These are phyloP conservation scores for Phytophthora sansomeana DNA, from an alignment of 352 stramenopile genomes.

Conservation along the genomic window DNA sequence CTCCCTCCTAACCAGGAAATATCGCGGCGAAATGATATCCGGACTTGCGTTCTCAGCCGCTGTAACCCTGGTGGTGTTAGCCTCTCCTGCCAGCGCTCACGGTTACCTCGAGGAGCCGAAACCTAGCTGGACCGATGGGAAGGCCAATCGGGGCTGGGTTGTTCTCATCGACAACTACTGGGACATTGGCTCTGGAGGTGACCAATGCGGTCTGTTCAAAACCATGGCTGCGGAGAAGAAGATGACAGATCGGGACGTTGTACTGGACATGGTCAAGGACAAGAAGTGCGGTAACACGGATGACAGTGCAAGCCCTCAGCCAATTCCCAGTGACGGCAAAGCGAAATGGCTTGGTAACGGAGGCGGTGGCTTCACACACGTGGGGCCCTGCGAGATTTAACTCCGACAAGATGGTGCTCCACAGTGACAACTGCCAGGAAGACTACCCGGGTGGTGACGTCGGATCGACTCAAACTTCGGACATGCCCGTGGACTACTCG, in stretches of 20 bases:
- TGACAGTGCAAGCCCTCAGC: constrained; percentile 26
- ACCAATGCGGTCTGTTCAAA: constrained; percentile 10
- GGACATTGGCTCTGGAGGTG: constrained; percentile 20
- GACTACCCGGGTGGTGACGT: too few species aligned
- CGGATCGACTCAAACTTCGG: too few species aligned
- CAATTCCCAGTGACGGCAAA: constrained; percentile 36
- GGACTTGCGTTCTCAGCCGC: too few species aligned
- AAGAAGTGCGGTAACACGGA: too few species aligned
- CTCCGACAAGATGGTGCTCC: background rate
- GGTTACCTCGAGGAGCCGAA: constrained; percentile 29
- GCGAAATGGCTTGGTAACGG: constrained; percentile 33
- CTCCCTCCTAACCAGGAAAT: too few species aligned
- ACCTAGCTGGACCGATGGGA: constrained; percentile 13
- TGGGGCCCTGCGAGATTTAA: background rate
- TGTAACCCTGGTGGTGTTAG: too few species aligned
- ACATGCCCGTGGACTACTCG: too few species aligned
- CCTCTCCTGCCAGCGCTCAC: too few species aligned
- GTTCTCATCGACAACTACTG: constrained; percentile 30
- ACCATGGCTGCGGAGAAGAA: constrained; percentile 25
- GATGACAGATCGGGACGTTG: constrained; percentile 33
- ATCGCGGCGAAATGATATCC: too few species aligned
- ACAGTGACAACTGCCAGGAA: too few species aligned
- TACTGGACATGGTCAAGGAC: too few species aligned
- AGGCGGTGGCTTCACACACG: constrained; percentile 29
- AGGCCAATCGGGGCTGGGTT: constrained; percentile 18